Conservation (phyloP, 306 rosid species). For the Oxytropis ochrocephala region DNA sequence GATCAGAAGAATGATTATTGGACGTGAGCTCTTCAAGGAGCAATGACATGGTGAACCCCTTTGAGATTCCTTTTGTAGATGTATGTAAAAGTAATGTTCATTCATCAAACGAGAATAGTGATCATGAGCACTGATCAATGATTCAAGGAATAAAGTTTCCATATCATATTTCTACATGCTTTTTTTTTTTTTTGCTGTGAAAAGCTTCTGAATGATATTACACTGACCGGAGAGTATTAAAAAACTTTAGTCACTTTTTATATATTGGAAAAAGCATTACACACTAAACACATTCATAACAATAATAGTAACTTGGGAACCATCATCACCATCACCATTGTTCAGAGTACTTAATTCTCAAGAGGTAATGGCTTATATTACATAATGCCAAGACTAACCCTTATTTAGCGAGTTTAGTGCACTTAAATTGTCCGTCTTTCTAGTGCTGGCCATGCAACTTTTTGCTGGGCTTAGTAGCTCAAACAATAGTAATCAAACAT, state of each 20-base stretch:
- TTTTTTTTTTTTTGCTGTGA: neutral
- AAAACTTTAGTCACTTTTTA: too few species aligned
- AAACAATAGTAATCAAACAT: neutral
- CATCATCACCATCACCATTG: slow-evolving; percentile 18
- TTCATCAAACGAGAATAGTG: slow-evolving; percentile 14
- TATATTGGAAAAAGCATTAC: neutral
- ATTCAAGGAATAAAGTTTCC: neutral
- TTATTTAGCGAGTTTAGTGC: slow-evolving; percentile 20
- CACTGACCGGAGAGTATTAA: too few species aligned
- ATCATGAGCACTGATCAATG: neutral
- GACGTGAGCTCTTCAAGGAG: slow-evolving; percentile 79
- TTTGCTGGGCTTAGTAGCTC: slow-evolving; percentile 22
- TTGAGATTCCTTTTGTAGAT: neutral
- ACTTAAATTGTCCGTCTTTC: slow-evolving; percentile 14
- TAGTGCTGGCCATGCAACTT: slow-evolving; percentile 9
- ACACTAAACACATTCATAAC: neutral
- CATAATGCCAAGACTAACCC: slow-evolving; percentile 22
- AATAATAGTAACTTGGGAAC: neutral
- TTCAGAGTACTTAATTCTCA: neutral
- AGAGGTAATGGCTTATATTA: slow-evolving; percentile 15
- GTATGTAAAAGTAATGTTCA: slow-evolving; percentile 5
- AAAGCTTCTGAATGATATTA: too few species aligned
- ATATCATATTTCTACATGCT: neutral
- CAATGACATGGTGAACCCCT: slow-evolving; percentile 30
- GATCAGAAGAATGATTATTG: slow-evolving; percentile 90